Conservation (phyloP, 169 alveolate species). For the Neospora caninum region DNA sequence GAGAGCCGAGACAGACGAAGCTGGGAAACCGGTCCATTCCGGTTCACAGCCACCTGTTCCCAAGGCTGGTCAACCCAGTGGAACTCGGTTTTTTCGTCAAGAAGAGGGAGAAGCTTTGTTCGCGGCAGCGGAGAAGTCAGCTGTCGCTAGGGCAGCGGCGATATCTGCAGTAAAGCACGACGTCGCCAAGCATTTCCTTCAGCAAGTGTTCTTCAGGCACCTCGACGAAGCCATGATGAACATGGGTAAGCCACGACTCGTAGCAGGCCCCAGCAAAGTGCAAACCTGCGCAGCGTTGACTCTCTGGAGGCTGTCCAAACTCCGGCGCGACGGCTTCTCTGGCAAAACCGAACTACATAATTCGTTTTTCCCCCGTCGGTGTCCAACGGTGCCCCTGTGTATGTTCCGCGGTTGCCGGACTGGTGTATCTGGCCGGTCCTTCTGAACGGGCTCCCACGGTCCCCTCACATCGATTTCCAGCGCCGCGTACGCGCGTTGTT, state of each 20-base stretch:
- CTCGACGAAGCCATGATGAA: slow-evolving; percentile 8
- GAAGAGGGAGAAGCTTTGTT: background rate
- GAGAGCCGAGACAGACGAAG: background rate
- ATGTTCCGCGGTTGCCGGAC: no score
- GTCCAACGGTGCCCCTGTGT: no score
- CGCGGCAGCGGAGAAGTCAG: slow-evolving; percentile 1
- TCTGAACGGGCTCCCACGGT: no score
- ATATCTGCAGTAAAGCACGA: background rate
- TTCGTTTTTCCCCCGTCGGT: no score
- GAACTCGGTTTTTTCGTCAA: background rate
- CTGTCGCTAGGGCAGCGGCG: slow-evolving; percentile 20
- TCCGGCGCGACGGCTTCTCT: background rate
- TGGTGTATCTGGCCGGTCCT: no score
- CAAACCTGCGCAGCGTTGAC: background rate
- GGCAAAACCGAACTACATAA: background rate
- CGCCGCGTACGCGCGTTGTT: no score
- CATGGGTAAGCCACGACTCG: background rate
- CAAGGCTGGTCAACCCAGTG: no score
- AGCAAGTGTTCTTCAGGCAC: slow-evolving; percentile 3
- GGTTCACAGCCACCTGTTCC: no score
- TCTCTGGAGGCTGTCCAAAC: background rate
- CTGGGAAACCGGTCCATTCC: no score
- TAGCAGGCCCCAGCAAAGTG: background rate
- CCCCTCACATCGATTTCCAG: no score
- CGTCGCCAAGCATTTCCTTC: background rate